Evolutionary conservation across 805 yeast genomes (phyloP), one percentile per base, ranked within the genome.

Genomic region (Scheffersomyces stipitis): DNA sequence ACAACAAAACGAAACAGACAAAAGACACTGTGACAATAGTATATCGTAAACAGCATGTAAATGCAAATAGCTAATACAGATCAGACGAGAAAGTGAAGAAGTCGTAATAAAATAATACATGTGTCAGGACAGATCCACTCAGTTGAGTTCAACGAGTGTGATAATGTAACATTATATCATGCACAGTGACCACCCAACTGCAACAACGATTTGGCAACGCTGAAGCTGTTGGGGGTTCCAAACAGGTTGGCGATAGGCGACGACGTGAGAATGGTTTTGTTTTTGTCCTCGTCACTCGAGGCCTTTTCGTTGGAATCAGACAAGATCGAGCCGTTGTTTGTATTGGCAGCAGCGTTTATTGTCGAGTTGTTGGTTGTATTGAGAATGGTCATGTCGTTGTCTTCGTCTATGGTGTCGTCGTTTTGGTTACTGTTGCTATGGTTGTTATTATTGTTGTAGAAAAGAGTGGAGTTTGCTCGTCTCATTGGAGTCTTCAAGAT

Each of bases 141-240:
- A n/a, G n/a, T n/a, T n/a, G n/a, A n/a, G n/a, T n/a, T n/a, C n/a
- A n/a, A n/a, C n/a, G n/a, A n/a, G n/a, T n/a, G n/a, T n/a, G n/a
- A n/a, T n/a, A n/a, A n/a, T n/a, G n/a, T n/a, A n/a, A n/a, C n/a
- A n/a, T n/a, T n/a, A n/a, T n/a, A 20, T 33, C 36, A 44, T 40
- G 37, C 33, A 28, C 42, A 50, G 37, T 48, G 48, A 30, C 60
- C 58, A 22, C 75, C 73, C 46, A 69, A 62, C 51, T 66, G 73
- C 40, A 69, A 60, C 47, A 69, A 65, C 15, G 72, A 65, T 49
- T 66, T 68, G 26, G 75, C 75, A 37, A 69, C 72, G 33, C 65
- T 59, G 41, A 69, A 69, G 35, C 71, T 63, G 50, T 66, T 69
- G 34, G 75, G 75, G 15, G 75, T 69, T n/a, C 70, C 71, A 36